phyloP scores from a whole-genome alignment of 768 basidiomycete genomes.

The Gloeophyllum trabeum region DNA sequence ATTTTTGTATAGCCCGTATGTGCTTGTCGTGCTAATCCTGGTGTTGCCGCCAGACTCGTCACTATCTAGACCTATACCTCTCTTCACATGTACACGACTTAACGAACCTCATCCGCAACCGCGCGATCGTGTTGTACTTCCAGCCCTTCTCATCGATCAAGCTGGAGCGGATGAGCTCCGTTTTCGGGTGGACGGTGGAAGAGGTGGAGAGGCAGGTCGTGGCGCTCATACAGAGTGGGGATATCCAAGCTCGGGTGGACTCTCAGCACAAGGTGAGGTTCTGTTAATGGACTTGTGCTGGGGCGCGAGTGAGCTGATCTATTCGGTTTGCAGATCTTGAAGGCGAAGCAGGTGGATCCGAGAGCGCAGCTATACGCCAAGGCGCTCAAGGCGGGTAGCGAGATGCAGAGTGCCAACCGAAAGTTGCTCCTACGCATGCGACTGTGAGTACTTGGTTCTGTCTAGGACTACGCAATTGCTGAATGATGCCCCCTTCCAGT shows the following conservation, averaged over 20 bases:
- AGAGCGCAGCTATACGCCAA: constrained; percentile 67
- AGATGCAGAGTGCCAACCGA: constrained; percentile 62
- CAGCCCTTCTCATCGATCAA: constrained; percentile 81
- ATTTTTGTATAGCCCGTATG: not conserved
- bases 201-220: constrained; percentile 70
- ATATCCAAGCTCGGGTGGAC: constrained; percentile 78
- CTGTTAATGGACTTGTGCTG: not conserved
- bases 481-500: constrained; percentile 22
- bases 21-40: not conserved
- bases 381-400: constrained; percentile 61
- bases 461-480: not conserved
- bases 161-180: constrained; percentile 71
- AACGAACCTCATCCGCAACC: constrained; percentile 58
- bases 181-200: constrained; percentile 74
- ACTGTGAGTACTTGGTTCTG: constrained; percentile 39
- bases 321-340: constrained; percentile 44
- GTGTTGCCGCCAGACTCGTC: constrained; percentile 55
- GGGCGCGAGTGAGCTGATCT: not conserved
- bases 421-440: constrained; percentile 77
- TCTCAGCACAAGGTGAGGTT: constrained; percentile 70
- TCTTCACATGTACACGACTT: constrained; percentile 54
- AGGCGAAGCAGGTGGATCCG: constrained; percentile 70
- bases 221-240: constrained; percentile 61
- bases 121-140: constrained; percentile 81
- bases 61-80: constrained; percentile 72